These are phyloP conservation scores for Nemania bipapillata DNA, from an alignment of 2,329 filamentous ascomycete genomes.

Conservation along the genomic window DNA sequence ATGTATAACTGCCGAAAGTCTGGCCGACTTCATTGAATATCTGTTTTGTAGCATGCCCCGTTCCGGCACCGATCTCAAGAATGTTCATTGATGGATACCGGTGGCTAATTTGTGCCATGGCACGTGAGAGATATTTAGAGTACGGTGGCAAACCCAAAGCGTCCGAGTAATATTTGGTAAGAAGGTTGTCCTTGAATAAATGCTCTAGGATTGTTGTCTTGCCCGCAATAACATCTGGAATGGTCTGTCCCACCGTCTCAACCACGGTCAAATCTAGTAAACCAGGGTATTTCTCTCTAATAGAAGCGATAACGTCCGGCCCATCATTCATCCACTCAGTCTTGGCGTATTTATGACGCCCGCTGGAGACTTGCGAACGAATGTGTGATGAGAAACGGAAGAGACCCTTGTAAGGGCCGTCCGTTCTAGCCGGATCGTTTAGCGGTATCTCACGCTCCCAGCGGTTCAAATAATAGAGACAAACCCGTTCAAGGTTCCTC, in stretches of 20 bases:
- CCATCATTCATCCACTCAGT: conserved; percentile 30
- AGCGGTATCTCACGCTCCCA: conserved; percentile 20
- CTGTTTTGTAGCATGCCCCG: conserved; percentile 14
- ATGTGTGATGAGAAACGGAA: conserved; percentile 27
- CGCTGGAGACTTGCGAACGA: not conserved
- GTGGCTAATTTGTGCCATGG: conserved; percentile 50
- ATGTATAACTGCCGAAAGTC: conserved; percentile 49
- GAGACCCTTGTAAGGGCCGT: conserved; percentile 5
- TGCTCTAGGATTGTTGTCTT: conserved; percentile 51
- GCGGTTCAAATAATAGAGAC: no score
- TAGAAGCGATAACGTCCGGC: not conserved
- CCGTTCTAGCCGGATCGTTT: not conserved
- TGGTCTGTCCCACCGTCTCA: conserved; percentile 48
- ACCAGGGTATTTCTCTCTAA: conserved; percentile 9
- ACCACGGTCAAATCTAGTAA: conserved; percentile 46
- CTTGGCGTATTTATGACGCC: conserved; percentile 16
- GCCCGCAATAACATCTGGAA: conserved; percentile 50
- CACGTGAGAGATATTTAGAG: conserved; percentile 40
- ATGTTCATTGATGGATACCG: conserved; percentile 51
- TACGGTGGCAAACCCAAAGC: conserved; percentile 45
- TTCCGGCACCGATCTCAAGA: conserved; percentile 48
- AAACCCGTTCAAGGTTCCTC: not conserved
- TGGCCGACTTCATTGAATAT: conserved; percentile 6
- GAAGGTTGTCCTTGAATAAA: conserved; percentile 44
- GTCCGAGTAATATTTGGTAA: conserved; percentile 42